These are phyloP conservation scores for Lodderomyces elongisporus DNA, from an alignment of 1,139 yeast genomes.

Conservation along the genomic window DNA sequence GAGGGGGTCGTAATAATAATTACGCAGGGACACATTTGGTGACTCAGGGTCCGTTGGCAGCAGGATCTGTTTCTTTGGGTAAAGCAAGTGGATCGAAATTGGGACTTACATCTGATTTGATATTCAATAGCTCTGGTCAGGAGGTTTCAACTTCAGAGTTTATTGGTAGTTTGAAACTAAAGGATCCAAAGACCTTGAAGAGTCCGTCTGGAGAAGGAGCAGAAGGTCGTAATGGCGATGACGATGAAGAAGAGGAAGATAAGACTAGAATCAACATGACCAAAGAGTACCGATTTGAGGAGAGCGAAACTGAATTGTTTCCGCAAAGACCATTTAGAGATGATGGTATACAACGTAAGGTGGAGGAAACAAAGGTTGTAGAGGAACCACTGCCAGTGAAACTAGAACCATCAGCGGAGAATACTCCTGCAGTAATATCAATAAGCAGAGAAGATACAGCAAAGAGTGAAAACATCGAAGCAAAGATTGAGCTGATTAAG, in stretches of 20 bases:
- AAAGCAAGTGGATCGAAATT: constrained; percentile 26
- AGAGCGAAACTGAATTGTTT: constrained; percentile 40
- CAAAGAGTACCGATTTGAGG: constrained; percentile 48
- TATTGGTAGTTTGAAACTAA: constrained; percentile 33
- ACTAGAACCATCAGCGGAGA: constrained; percentile 10
- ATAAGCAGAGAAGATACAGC: constrained; percentile 25
- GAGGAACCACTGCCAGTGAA: constrained; percentile 9
- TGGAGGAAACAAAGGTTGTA: neutral
- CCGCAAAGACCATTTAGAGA: constrained; percentile 40
- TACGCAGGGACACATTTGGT: constrained; percentile 65
- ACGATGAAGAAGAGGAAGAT: constrained; percentile 29
- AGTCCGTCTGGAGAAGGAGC: neutral
- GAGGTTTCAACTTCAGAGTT: constrained; percentile 34
- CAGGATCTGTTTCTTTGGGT: constrained; percentile 54
- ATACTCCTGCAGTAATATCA: constrained; percentile 12
- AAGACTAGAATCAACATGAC: constrained; percentile 57
- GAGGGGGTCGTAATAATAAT: constrained; percentile 41
- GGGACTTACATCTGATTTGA: constrained; percentile 24
- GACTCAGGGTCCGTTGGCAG: constrained; percentile 66
- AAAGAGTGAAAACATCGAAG: constrained; percentile 29
- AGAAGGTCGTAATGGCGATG: constrained; percentile 16
- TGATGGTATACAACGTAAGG: constrained; percentile 7
- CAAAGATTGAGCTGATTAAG: constrained; percentile 26
- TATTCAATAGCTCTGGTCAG: constrained; percentile 18
- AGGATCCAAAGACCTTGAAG: constrained; percentile 13